Percentiles rank a stretch among this genome's conserved stretches.
These are phyloP conservation scores for Leccinellum luteum DNA, from an alignment of 768 basidiomycete species.

Conservation along the genomic window DNA sequence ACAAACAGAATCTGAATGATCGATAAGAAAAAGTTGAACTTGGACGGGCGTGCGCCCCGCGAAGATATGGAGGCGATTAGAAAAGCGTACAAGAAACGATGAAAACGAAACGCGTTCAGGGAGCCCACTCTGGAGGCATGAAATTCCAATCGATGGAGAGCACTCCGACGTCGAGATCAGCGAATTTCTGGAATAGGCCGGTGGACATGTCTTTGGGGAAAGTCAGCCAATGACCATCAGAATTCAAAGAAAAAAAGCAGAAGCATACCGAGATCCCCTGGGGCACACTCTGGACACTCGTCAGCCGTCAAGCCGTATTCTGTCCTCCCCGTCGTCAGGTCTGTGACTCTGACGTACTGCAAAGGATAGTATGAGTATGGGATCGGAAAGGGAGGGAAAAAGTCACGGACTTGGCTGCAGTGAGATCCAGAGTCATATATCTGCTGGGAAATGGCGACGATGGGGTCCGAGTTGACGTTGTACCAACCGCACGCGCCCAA, in stretches of 20 bases:
- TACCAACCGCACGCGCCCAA: not conserved
- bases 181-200: not conserved
- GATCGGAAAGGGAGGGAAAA: not conserved
- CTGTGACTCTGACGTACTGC: not conserved
- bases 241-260: not conserved
- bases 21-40: not conserved
- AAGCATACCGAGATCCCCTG: not conserved
- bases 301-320: not conserved
- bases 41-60: not conserved
- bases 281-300: not conserved
- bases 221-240: not conserved
- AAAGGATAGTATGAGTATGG: not conserved
- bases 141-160: not conserved
- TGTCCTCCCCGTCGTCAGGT: not conserved
- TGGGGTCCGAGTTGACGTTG: not conserved
- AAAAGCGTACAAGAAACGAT: not conserved
- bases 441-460: not conserved
- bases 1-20: not conserved
- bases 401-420: not conserved
- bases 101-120: not conserved
- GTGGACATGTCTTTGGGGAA: not conserved
- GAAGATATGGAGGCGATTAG: not conserved
- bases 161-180: not conserved
- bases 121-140: not conserved
- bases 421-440: not conserved